Base-by-base conservation (phyloP, 169 alveolate species). In the Plasmodium cynomolgi region DNA sequence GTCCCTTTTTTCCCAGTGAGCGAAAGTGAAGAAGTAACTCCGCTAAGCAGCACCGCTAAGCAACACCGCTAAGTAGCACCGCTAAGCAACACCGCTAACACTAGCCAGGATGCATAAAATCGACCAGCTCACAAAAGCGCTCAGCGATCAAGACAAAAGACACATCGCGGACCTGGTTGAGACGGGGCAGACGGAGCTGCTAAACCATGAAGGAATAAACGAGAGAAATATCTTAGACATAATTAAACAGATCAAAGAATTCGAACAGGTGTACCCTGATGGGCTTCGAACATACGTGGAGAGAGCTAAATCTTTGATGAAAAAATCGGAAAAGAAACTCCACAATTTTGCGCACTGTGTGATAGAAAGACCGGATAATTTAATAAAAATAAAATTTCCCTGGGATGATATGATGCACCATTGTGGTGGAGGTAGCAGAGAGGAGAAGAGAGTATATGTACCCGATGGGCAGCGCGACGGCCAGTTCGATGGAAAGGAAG, bases 211-310 rank as follows among this genome's bases (percentile, higher is more conserved):
- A 23, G 93, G 83, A 20, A 31, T 85, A 85, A 85, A 85, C 62
- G 80, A 75, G 41, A 34, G 58, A 5, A 85, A 47, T 29, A 85
- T 85, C 39, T 50, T 74, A 9, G 93, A 85, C 54, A 47, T 85
- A 7, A 85, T 85, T 29, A 74, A 85, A 39, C 93, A 85, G 68
- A 85, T 85, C 9, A 85, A 85, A 75, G 93, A 85, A 85, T 85
- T 85, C 79, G 93, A 85, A 54, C 20, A 31, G 20, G 71, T 74
- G 26, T 85, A 85, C 62, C 93, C 93, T n/a, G 93, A 77, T 62
- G 99, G 99, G 11, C 90, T 97, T 15, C 79, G 83, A 17, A 98
- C 96, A 37, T 98, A 98, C 95, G 95, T 97, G 17, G 84, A 95
- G 81, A 96, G 98, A 95, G 99, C 98, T 20, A 96, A 96, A 77